Evolutionary conservation across 2,329 filamentous ascomycete species (phyloP).

Genomic region (Pseudopyrenochaeta lycopersici): DNA sequence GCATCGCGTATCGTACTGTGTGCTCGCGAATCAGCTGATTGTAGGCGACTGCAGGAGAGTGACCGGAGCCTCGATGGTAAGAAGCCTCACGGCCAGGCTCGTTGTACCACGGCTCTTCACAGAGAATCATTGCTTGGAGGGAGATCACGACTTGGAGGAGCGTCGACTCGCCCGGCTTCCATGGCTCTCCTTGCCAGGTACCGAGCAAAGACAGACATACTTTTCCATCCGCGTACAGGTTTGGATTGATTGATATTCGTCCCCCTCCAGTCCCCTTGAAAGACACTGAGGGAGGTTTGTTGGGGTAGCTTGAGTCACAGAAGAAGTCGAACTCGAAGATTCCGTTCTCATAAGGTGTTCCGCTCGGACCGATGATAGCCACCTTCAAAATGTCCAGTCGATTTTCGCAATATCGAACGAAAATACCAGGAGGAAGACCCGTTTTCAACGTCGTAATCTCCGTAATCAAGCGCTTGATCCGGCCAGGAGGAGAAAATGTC

Average conservation of each 20-base stretch:
- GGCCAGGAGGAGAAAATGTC: slow-evolving; percentile 37
- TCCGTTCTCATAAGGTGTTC: slow-evolving; percentile 63
- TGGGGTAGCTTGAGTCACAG: slow-evolving; percentile 55
- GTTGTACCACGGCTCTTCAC: slow-evolving; percentile 63
- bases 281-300: slow-evolving; percentile 51
- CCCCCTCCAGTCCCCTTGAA: slow-evolving; percentile 60
- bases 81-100: slow-evolving; percentile 56
- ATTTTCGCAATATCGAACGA: slow-evolving; percentile 56
- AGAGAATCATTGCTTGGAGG: slow-evolving; percentile 67
- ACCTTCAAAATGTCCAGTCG: slow-evolving; percentile 62
- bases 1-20: slow-evolving; percentile 44
- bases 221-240: slow-evolving; percentile 60
- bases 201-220: slow-evolving; percentile 33
- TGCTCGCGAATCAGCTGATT: slow-evolving; percentile 34
- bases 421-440: slow-evolving; percentile 62
- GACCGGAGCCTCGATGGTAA: neutral
- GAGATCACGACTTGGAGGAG: slow-evolving; percentile 64
- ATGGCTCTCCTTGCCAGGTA: slow-evolving; percentile 56
- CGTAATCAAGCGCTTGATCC: slow-evolving; percentile 56
- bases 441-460: slow-evolving; percentile 58
- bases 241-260: slow-evolving; percentile 58
- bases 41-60: slow-evolving; percentile 29
- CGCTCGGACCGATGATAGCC: slow-evolving; percentile 59
- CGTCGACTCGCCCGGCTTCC: slow-evolving; percentile 59
- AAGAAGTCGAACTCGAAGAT: slow-evolving; percentile 65